Conservation (phyloP, 2,329 filamentous ascomycete genomes). For the Blumeriella jaapii region DNA sequence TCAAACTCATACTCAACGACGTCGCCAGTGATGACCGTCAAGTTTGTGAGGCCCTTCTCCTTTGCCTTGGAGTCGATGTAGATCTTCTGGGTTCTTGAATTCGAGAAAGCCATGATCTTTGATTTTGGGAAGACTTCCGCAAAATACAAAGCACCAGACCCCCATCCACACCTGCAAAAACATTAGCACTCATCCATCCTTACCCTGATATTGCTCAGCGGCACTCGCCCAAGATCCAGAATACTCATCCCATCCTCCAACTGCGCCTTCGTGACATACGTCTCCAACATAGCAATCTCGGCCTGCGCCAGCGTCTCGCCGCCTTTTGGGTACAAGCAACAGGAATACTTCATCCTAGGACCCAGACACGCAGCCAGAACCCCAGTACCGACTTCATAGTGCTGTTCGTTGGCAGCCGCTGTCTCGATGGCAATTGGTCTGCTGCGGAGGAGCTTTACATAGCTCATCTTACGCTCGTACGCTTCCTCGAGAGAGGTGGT, state of each 20-base stretch:
- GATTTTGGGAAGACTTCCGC: slow-evolving; percentile 52
- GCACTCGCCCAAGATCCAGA: slow-evolving; percentile 22
- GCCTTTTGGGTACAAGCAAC: slow-evolving; percentile 51
- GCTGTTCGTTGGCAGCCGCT: slow-evolving; percentile 52
- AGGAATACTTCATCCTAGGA: slow-evolving; percentile 63
- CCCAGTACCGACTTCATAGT: slow-evolving; percentile 61
- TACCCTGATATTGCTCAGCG: not conserved
- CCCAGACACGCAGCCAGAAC: slow-evolving; percentile 51
- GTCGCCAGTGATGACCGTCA: slow-evolving; percentile 54
- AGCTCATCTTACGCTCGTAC: slow-evolving; percentile 50
- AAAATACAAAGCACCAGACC: slow-evolving; percentile 52
- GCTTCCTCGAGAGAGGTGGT: slow-evolving; percentile 40
- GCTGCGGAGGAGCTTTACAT: slow-evolving; percentile 45
- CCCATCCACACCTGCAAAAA: slow-evolving; percentile 51
- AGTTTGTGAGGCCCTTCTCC: slow-evolving; percentile 44
- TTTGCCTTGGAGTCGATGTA: slow-evolving; percentile 51
- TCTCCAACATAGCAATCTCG: slow-evolving; percentile 53
- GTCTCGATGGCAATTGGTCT: slow-evolving; percentile 60
- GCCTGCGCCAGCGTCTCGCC: slow-evolving; percentile 52
- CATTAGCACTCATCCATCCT: not conserved
- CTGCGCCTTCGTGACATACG: slow-evolving; percentile 47
- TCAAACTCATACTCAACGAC: slow-evolving; percentile 56
- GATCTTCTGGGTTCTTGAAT: slow-evolving; percentile 56
- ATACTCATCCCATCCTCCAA: slow-evolving; percentile 27
- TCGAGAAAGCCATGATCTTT: slow-evolving; percentile 55